These are phyloP conservation scores for Mucor plumbeus DNA, from an alignment of 371 early-diverging fungal genomes.

Conservation along the genomic window DNA sequence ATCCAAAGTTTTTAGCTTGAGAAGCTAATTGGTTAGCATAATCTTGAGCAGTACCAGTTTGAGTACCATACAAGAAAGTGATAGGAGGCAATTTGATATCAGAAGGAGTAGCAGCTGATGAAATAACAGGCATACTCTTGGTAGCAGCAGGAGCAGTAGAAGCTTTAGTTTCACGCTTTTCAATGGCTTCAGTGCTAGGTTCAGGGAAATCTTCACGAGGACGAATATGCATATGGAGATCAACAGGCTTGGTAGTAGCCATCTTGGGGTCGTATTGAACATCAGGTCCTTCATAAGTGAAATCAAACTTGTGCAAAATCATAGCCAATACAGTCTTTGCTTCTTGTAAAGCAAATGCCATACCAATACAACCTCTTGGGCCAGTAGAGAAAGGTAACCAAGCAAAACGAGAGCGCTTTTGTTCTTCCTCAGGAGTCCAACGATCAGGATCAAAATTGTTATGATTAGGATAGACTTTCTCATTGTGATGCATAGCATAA, in stretches of 20 bases:
- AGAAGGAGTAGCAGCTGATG: background rate
- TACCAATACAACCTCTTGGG: slow-evolving; percentile 26
- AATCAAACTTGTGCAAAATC: slow-evolving; percentile 48
- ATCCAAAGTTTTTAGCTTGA: slow-evolving; percentile 56
- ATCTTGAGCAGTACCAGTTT: slow-evolving; percentile 63
- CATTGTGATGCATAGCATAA: slow-evolving; percentile 47
- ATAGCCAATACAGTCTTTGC: slow-evolving; percentile 61
- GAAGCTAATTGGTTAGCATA: slow-evolving; percentile 50
- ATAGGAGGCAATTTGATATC: slow-evolving; percentile 35
- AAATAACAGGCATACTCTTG: slow-evolving; percentile 18
- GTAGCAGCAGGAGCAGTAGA: background rate
- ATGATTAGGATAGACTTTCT: slow-evolving; percentile 50
- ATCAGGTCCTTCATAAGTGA: slow-evolving; percentile 46
- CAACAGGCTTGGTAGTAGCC: slow-evolving; percentile 47
- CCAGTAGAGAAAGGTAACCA: slow-evolving; percentile 64
- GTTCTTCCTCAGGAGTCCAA: slow-evolving; percentile 55
- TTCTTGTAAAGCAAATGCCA: slow-evolving; percentile 59
- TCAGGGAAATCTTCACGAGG: slow-evolving; percentile 49
- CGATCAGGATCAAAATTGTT: slow-evolving; percentile 60
- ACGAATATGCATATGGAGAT: slow-evolving; percentile 42
- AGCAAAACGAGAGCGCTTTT: slow-evolving; percentile 49
- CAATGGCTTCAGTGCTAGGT: slow-evolving; percentile 24
- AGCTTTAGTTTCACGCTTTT: slow-evolving; percentile 5
- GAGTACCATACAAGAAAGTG: slow-evolving; percentile 59
- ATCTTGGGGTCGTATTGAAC: slow-evolving; percentile 37